Evolutionary conservation across 441 rosid species (phyloP), one percentile per base, ranked within the genome.

Genomic region (Populus hybrid): DNA sequence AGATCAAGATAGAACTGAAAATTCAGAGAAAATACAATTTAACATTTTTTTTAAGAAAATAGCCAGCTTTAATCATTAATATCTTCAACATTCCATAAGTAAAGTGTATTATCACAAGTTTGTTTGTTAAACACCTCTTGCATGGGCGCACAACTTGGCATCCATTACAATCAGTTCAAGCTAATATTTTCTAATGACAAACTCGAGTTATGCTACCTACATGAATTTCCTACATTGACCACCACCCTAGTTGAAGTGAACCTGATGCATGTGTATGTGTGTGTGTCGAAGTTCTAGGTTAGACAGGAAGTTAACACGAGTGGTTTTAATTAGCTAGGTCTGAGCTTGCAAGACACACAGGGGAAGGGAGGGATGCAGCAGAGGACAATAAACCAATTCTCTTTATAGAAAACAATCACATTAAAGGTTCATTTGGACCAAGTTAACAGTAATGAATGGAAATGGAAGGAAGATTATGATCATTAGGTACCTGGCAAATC

Each of bases 401-500:
- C 57, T 46, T 12, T 46, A 14, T 46, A 46, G 57, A 46, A 14
- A 46, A 14, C 57, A 46, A 12, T 63, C 28, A 63, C 28, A 63
- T 11, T 64, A 64, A 10, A 21, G 14, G 28, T 21, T 18, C 67
- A 66, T 35, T 65, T 26, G 24, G 18, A 69, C 32, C 50, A 68
- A 53, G 73, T 7, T 42, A 4, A 65, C 7, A 68, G 23, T 11
- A 24, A 19, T 42, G 26, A 24, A 35, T 9, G 3, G 16, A 21
- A 28, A 46, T 28, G 66, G 53, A 46, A 10, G 30, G 67, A 70
- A 63, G 50, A 66, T 71, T 19, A 73, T 28, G 8, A 53, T 18
- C 8, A 57, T 66, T 24, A 78, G 59, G 72, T 89, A 94, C 99
- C 99, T 92, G 67, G 99, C 99, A 87, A 96, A 96, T 84, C 99